Base-by-base conservation (phyloP, 768 basidiomycete genomes). In the Lactifluus volemus region DNA sequence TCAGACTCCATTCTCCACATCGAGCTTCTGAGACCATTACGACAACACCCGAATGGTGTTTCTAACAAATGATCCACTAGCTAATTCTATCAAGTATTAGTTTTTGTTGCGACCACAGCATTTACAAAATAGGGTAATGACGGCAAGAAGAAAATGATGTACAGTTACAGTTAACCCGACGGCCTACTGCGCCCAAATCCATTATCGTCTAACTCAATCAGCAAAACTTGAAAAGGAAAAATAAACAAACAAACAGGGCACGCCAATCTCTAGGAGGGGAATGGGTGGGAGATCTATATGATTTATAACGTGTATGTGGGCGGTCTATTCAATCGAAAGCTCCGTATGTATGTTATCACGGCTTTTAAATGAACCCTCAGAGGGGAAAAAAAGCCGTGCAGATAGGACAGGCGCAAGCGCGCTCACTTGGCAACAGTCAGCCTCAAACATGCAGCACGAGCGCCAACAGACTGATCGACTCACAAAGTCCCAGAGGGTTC, bases 401-500 rank as follows among this genome's bases (percentile, higher is more conserved):
- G 11, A 25, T 44, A 39, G 4, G 50, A 50, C 15, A 49, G 29
- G 29, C 29, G 59, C 38, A 8, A 17, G 12, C 52, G 45, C 38
- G 52, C 19, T 62, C 60, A 65, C 56, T 64, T 30, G 17, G 8
- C 49, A 36, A 17, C 8, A 29, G 47, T 64, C 44, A 51, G 42
- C 32, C 36, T 50, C 25, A 17, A 38, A n/a, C 30, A 10, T 10
- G 21, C 11, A n/a, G 36, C 15, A 12, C 21, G 14, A 41, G 50
- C 44, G 4, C 38, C 6, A 4, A 4, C 17, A 36, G 49, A 19
- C 7, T 3, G 1, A 38, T 50, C 21, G 11, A 64, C 65, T 30
- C 29, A 66, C 65, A 32, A 61, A 66, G 45, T 66, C 65, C 65
- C 65, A 65, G 19, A 65, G 55, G 59, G 75, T 65, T 52, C 75